A percentile compares a stretch with the other conserved stretches of the same genome.
Evolutionary conservation across 495 filamentous ascomycete genomes (phyloP).

Genomic region (Aspergillus avenaceus): DNA sequence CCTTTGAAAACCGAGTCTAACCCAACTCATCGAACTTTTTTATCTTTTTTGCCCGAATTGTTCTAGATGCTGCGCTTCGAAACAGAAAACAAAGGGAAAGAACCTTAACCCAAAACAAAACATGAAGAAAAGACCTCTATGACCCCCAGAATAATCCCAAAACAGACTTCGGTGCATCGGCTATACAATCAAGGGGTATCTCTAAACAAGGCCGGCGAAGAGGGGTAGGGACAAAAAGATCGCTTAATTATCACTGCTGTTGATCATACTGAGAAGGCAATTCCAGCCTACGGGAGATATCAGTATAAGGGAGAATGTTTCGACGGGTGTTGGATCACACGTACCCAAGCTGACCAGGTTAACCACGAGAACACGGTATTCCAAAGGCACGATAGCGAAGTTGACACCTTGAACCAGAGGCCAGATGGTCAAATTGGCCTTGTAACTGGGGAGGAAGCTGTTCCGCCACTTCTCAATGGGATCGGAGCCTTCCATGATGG

Average conservation of each 20-base stretch:
- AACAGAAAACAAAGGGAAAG: not conserved
- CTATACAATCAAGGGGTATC: conserved; percentile 21
- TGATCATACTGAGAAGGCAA: conserved; percentile 85
- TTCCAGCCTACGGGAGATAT: conserved; percentile 73
- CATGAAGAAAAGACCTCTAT: conserved; percentile 3
- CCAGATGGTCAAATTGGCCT: conserved; percentile 90
- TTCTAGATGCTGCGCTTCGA: not conserved
- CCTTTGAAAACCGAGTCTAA: not conserved
- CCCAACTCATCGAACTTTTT: not conserved
- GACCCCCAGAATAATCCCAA: conserved; percentile 1
- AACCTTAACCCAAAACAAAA: not conserved
- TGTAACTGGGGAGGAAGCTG: conserved; percentile 65
- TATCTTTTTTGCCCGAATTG: not conserved
- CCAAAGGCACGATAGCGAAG: conserved; percentile 83
- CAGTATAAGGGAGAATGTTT: conserved; percentile 4
- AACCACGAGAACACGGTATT: conserved; percentile 82
- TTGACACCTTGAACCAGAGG: conserved; percentile 86
- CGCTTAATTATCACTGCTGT: conserved; percentile 49
- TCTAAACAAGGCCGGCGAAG: conserved; percentile 9
- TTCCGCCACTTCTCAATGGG: conserved; percentile 66
- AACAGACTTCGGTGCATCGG: conserved; percentile 3
- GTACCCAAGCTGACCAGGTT: conserved; percentile 76
- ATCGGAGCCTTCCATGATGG: conserved; percentile 74
- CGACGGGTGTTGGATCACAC: conserved; percentile 21
- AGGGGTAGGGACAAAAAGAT: conserved; percentile 1